These are phyloP conservation scores for Oenanthe javanica DNA, from an alignment of 140 eudicot genomes.

Conservation along the genomic window DNA sequence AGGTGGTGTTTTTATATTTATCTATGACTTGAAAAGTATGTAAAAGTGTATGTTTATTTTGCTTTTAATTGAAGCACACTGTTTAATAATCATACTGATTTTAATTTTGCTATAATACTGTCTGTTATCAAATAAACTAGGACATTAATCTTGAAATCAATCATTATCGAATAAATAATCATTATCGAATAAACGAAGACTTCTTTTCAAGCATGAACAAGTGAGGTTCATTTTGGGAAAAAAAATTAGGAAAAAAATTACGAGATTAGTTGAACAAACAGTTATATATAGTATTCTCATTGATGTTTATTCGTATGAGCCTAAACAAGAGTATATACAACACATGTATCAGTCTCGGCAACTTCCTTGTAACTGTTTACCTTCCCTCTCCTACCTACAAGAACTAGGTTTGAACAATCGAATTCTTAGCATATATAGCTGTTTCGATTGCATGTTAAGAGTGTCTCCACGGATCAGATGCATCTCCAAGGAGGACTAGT, in stretches of 20 bases:
- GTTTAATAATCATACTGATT: neutral
- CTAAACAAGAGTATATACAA: constrained; percentile 2
- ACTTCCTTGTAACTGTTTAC: neutral
- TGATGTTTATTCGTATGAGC: neutral
- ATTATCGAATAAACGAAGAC: too few relatives aligned
- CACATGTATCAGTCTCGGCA: neutral
- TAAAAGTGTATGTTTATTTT: neutral
- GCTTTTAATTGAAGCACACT: neutral
- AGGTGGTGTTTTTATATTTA: neutral
- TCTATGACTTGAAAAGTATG: neutral
- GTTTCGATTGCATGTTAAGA: neutral
- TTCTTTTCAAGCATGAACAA: neutral
- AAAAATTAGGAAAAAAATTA: too few relatives aligned
- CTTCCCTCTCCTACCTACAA: neutral
- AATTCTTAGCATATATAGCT: neutral
- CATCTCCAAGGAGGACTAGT: neutral
- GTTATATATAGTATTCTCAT: neutral
- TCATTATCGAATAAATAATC: too few relatives aligned
- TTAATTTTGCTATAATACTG: neutral
- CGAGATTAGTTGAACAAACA: neutral
- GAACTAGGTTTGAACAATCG: neutral
- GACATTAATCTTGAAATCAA: too few relatives aligned
- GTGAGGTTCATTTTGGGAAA: neutral
- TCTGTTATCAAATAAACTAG: too few relatives aligned
- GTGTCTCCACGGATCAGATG: neutral